Percentiles rank a stretch among this genome's conserved stretches.
phyloP scores from a whole-genome alignment of 306 rosid genomes.

The Lagenaria siceraria region DNA sequence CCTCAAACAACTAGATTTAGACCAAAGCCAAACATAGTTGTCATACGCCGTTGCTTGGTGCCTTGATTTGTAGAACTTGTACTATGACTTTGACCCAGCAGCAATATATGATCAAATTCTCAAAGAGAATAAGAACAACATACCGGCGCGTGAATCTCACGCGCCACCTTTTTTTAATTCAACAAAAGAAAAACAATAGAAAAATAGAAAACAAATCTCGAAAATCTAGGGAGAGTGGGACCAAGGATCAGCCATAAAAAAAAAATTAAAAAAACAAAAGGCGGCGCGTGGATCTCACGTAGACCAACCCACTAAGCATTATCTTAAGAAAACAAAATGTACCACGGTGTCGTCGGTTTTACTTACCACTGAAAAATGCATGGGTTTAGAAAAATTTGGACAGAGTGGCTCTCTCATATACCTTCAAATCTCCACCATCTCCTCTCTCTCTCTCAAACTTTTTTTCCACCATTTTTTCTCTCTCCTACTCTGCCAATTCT shows the following conservation, averaged over 20 bases:
- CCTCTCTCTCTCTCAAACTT: slow-evolving; percentile 10
- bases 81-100: neutral
- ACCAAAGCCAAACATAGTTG: neutral
- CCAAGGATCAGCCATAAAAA: neutral
- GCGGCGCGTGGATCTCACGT: neutral
- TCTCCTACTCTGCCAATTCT: slow-evolving; percentile 58
- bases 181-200: neutral
- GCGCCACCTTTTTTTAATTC: neutral
- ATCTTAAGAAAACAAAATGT: neutral
- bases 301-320: neutral
- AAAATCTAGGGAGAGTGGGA: neutral
- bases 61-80: neutral
- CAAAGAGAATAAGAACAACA: neutral
- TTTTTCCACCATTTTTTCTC: slow-evolving; percentile 27
- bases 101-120: too few relatives aligned
- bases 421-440: slow-evolving; percentile 5
- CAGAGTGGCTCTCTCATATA: neutral
- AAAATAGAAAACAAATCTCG: neutral
- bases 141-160: neutral
- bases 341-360: neutral
- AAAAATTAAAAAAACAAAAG: neutral
- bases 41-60: neutral
- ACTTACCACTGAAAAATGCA: neutral
- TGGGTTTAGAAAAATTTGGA: neutral
- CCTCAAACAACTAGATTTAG: neutral